Percentiles rank a stretch among this genome's conserved stretches.
Conservation (phyloP, 495 filamentous ascomycete species). For the Corynascus novoguineensis region DNA sequence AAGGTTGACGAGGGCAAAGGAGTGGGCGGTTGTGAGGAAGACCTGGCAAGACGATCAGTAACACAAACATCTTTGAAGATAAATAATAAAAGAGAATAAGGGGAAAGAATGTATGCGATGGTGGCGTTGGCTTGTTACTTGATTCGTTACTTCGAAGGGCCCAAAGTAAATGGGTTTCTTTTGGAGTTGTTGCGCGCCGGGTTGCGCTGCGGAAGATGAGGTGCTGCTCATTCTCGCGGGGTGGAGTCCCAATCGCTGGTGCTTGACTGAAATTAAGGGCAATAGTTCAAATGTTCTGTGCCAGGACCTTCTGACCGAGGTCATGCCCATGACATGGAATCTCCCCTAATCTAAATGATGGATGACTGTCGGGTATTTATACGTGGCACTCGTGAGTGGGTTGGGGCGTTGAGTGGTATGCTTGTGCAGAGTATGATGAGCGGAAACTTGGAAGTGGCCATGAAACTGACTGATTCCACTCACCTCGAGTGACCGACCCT, state of each 20-base stretch:
- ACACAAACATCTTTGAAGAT: neutral
- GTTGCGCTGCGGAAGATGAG: neutral
- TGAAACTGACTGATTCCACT: no score
- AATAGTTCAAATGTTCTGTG: neutral
- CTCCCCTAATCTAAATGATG: neutral
- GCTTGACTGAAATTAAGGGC: neutral
- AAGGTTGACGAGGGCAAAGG: conserved; percentile 86
- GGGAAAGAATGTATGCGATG: no score
- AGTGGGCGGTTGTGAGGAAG: conserved; percentile 74
- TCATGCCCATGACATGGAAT: conserved; percentile 4
- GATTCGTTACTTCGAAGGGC: conserved; percentile 57
- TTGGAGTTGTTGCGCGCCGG: neutral
- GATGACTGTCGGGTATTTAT: neutral
- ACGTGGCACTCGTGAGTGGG: neutral
- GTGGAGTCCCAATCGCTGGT: neutral
- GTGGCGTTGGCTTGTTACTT: no score
- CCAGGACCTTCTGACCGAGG: neutral
- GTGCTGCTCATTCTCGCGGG: conserved; percentile 10
- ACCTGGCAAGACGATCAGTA: conserved; percentile 46
- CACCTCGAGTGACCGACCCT: neutral
- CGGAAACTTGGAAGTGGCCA: neutral
- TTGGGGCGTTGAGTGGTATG: neutral
- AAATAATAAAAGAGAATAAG: neutral
- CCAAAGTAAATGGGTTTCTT: conserved; percentile 56
- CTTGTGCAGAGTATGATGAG: no score